Evolutionary conservation across 73 alveolate genomes (phyloP).

Genomic region (Durusdinium trenchii): DNA sequence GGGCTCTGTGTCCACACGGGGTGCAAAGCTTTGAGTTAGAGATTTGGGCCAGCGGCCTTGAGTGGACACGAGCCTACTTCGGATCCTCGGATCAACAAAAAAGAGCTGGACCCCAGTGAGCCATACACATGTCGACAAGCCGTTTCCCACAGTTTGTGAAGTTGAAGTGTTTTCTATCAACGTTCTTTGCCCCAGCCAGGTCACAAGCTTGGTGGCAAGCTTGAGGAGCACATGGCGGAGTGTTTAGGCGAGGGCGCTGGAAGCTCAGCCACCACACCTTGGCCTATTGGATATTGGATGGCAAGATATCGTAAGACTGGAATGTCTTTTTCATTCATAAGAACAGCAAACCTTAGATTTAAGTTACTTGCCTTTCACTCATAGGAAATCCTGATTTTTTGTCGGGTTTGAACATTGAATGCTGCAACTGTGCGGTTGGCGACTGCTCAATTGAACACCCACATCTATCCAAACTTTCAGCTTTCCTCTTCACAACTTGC

Average conservation of each 20-base stretch:
- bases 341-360: neutral
- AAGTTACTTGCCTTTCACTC: neutral
- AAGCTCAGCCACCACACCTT: neutral
- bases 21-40: neutral
- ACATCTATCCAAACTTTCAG: neutral
- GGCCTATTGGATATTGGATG: too few relatives aligned
- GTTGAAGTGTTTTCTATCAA: neutral
- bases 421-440: neutral
- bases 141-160: neutral
- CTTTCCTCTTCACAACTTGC: neutral
- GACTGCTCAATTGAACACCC: neutral
- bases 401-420: neutral
- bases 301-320: neutral
- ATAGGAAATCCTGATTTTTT: too few relatives aligned
- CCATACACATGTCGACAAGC: neutral
- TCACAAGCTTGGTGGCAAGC: neutral
- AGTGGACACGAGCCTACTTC: too few relatives aligned
- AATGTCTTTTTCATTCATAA: neutral
- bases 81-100: neutral
- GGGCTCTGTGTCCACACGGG: neutral
- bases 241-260: slow-evolving; percentile 15
- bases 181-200: slow-evolving; percentile 2
- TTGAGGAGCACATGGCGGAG: slow-evolving; percentile 14
- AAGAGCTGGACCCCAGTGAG: neutral
- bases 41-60: neutral